Conservation (phyloP, 495 filamentous ascomycete species). For the Aspergillus hancockii region DNA sequence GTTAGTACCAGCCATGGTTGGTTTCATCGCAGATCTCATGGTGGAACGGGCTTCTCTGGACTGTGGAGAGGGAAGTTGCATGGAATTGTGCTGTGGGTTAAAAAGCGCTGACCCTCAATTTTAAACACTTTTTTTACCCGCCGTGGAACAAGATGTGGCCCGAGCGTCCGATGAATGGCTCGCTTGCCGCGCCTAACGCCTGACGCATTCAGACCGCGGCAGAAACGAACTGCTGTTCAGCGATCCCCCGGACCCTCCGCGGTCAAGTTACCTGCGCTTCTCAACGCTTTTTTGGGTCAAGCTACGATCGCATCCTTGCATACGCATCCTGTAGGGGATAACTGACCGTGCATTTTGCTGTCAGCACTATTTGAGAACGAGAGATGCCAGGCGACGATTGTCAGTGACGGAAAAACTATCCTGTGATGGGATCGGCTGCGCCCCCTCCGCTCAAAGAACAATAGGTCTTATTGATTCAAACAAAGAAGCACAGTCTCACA, state of each 20-base stretch:
- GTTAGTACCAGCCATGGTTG: slow-evolving; percentile 19
- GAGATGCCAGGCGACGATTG: slow-evolving; percentile 21
- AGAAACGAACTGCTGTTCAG: slow-evolving; percentile 18
- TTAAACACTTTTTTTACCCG: slow-evolving; percentile 12
- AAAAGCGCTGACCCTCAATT: not conserved
- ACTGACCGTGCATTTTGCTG: not conserved
- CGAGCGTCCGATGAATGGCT: slow-evolving; percentile 34
- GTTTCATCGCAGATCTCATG: slow-evolving; percentile 19
- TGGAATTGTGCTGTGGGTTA: not conserved
- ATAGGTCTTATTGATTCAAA: slow-evolving; percentile 1
- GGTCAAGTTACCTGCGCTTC: slow-evolving; percentile 4
- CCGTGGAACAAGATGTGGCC: slow-evolving; percentile 45
- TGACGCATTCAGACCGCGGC: slow-evolving; percentile 14
- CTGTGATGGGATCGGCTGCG: slow-evolving; percentile 25
- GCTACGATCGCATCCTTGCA: slow-evolving; percentile 5
- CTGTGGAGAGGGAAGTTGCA: slow-evolving; percentile 1
- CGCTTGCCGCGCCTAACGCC: slow-evolving; percentile 36
- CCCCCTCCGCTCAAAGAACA: slow-evolving; percentile 20
- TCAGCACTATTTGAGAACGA: slow-evolving; percentile 1
- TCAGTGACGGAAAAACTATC: slow-evolving; percentile 18
- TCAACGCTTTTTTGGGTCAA: slow-evolving; percentile 7
- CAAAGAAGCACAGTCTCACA: not conserved
- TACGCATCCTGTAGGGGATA: slow-evolving; percentile 1
- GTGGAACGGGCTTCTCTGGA: slow-evolving; percentile 2
- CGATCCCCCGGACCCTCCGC: slow-evolving; percentile 28